Evolutionary conservation across 495 filamentous ascomycete genomes (phyloP).

Genomic region (Amphirosellinia nigrospora): DNA sequence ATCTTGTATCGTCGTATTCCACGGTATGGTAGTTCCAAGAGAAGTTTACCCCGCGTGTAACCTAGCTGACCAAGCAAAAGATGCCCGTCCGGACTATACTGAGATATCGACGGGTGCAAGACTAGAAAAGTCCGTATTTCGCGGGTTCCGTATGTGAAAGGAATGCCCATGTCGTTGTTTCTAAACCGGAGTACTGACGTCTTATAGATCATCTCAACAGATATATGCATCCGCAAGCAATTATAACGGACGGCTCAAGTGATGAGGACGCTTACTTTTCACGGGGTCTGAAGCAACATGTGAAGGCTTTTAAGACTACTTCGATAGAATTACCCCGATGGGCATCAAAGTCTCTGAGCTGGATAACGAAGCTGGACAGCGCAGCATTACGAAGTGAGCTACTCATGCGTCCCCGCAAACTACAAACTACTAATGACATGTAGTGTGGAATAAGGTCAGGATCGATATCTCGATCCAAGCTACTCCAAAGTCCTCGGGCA

Average conservation of each 20-base stretch:
- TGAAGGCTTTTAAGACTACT: constrained; percentile 49
- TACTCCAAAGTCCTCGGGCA: constrained; percentile 69
- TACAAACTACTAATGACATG: not conserved
- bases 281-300: constrained; percentile 54
- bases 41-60: too few relatives aligned
- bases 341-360: constrained; percentile 65
- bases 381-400: constrained; percentile 68
- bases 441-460: constrained; percentile 75
- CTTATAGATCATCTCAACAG: constrained; percentile 54
- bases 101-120: constrained; percentile 57
- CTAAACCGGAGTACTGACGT: not conserved
- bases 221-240: constrained; percentile 64
- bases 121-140: constrained; percentile 48
- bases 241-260: constrained; percentile 57
- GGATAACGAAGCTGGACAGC: constrained; percentile 78
- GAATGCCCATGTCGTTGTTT: not conserved
- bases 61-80: constrained; percentile 39
- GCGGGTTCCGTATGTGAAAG: constrained; percentile 48
- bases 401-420: constrained; percentile 29
- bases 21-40: constrained; percentile 46
- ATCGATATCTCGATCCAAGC: constrained; percentile 82
- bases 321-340: constrained; percentile 72
- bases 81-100: constrained; percentile 61
- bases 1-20: constrained; percentile 61
- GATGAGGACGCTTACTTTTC: constrained; percentile 62